Evolutionary conservation across 768 basidiomycete genomes (phyloP).

Genomic region (Kwoniella europaea): DNA sequence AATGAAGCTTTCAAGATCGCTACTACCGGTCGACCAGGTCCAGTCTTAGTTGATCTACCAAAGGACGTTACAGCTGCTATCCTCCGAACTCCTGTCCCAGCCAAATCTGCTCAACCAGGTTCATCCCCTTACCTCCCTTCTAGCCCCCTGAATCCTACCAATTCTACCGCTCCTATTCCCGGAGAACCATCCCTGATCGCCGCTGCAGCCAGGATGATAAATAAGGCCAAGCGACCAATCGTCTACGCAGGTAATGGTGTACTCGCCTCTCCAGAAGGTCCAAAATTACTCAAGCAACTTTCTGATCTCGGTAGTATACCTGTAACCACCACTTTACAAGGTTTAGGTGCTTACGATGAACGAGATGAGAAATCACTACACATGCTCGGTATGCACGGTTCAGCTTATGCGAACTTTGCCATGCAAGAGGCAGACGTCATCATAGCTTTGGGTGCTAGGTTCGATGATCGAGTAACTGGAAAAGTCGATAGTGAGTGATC

Average conservation of each 20-base stretch:
- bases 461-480: slow-evolving; percentile 97
- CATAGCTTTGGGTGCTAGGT: slow-evolving; percentile 93
- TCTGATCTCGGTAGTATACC: slow-evolving; percentile 88
- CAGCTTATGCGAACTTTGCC: slow-evolving; percentile 94
- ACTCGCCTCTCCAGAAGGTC: slow-evolving; percentile 78
- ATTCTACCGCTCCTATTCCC: slow-evolving; percentile 62
- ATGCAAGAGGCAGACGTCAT: slow-evolving; percentile 98
- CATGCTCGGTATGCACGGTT: slow-evolving; percentile 99
- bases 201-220: slow-evolving; percentile 88
- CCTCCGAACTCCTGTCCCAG: slow-evolving; percentile 80
- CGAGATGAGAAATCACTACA: slow-evolving; percentile 81
- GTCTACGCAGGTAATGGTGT: slow-evolving; percentile 94
- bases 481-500: slow-evolving; percentile 67
- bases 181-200: slow-evolving; percentile 71
- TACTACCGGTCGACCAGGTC: slow-evolving; percentile 93
- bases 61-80: slow-evolving; percentile 97
- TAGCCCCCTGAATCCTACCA: slow-evolving; percentile 55
- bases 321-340: slow-evolving; percentile 94
- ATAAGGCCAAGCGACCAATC: slow-evolving; percentile 84
- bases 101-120: slow-evolving; percentile 84
- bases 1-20: slow-evolving; percentile 99
- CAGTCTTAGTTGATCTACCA: slow-evolving; percentile 97
- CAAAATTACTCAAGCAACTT: slow-evolving; percentile 77
- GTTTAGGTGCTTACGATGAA: slow-evolving; percentile 95
- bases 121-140: slow-evolving; percentile 61